Conservation (phyloP, 2,329 filamentous ascomycete species). For the Talaromyces marneffei region DNA sequence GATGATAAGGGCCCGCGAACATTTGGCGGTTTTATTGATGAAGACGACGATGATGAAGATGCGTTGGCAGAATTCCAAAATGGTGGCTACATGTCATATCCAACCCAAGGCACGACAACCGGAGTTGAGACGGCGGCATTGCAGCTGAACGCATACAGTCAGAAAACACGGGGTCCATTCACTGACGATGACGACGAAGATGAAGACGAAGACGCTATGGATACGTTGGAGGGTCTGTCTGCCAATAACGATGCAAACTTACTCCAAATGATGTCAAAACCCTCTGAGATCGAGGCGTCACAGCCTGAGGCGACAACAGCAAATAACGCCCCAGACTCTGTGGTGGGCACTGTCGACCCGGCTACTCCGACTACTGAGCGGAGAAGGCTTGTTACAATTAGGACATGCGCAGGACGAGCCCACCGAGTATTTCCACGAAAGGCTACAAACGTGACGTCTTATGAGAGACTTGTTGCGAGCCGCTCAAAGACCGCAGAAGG, state of each 20-base stretch:
- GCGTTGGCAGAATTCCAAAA: constrained; percentile 4
- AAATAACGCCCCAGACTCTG: not conserved
- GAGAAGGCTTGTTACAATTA: constrained; percentile 29
- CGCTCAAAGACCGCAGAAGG: constrained; percentile 48
- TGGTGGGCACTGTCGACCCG: not conserved
- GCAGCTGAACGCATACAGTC: not conserved
- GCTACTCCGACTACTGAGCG: not conserved
- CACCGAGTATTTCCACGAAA: constrained; percentile 40
- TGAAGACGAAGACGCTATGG: constrained; percentile 24
- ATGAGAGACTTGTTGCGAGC: constrained; percentile 50
- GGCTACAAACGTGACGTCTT: constrained; percentile 36
- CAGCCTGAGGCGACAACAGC: not conserved
- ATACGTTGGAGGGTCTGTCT: constrained; percentile 26
- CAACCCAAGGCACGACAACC: not conserved
- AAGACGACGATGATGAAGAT: constrained; percentile 11
- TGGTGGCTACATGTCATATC: not conserved
- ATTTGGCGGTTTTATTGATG: constrained; percentile 12
- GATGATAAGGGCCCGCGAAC: not conserved
- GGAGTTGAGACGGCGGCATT: not conserved
- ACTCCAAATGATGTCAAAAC: constrained; percentile 6
- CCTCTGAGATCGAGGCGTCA: not conserved
- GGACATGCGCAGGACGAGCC: constrained; percentile 45
- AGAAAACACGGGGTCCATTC: constrained; percentile 7
- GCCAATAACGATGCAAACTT: constrained; percentile 27
- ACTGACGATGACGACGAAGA: constrained; percentile 11